Percentiles rank a stretch among this genome's conserved stretches.
Evolutionary conservation across 371 early-diverging fungal species (phyloP).

Genomic region (Zopfochytrium polystomum): DNA sequence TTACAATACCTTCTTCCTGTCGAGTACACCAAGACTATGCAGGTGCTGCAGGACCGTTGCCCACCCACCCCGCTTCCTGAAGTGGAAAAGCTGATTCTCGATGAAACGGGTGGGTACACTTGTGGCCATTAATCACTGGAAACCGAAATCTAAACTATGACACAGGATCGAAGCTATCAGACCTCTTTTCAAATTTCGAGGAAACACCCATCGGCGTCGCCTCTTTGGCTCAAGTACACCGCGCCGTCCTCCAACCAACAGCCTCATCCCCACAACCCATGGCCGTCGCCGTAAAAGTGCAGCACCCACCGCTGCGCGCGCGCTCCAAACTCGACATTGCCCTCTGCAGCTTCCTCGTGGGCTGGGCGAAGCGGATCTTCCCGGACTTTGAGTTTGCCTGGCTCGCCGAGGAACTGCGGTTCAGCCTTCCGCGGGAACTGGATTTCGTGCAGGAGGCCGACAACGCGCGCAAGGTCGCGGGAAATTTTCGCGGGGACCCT

Average conservation of each 20-base stretch:
- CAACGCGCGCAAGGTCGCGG: conserved; percentile 63
- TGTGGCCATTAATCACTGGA: too few relatives aligned
- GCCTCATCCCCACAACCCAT: conserved; percentile 10
- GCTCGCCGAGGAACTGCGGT: conserved; percentile 85
- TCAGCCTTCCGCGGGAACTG: conserved; percentile 79
- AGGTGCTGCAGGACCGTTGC: conserved; percentile 82
- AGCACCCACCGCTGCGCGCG: conserved; percentile 76
- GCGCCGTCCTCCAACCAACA: conserved; percentile 47
- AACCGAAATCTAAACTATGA: too few relatives aligned
- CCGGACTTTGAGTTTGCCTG: conserved; percentile 88
- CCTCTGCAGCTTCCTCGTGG: conserved; percentile 63
- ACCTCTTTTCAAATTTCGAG: conserved; percentile 45
- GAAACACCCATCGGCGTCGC: conserved; percentile 44
- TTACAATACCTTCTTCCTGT: conserved; percentile 81
- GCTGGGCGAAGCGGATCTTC: conserved; percentile 64
- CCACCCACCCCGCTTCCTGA: conserved; percentile 68
- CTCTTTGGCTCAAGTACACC: conserved; percentile 48
- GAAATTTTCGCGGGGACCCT: conserved; percentile 56
- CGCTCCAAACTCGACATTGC: conserved; percentile 77
- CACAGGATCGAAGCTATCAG: too few relatives aligned
- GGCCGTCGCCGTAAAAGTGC: conserved; percentile 87
- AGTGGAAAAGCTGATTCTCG: conserved; percentile 63
- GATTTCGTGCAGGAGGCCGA: conserved; percentile 77
- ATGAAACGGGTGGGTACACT: conserved; percentile 66
- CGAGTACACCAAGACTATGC: conserved; percentile 85